Evolutionary conservation across 306 rosid genomes (phyloP).

Genomic region (Gleditsia sinensis): DNA sequence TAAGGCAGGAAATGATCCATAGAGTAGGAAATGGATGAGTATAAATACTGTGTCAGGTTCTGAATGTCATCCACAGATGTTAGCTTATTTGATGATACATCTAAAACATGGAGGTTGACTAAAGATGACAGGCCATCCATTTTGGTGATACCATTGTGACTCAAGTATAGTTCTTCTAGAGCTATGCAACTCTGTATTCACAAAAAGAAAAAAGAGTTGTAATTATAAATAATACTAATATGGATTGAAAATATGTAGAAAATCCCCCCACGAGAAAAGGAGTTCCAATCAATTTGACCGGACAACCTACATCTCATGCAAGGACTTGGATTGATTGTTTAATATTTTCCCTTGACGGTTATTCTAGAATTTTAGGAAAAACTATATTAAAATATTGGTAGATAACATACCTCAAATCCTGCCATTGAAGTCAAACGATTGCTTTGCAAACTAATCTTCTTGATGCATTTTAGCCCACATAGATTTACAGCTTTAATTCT

Average conservation of each 20-base stretch:
- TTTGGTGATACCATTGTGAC: constrained; percentile 90
- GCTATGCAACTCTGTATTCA: constrained; percentile 67
- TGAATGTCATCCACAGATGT: constrained; percentile 63
- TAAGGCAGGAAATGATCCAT: background rate
- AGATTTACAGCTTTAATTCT: constrained; percentile 78
- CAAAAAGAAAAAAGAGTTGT: background rate
- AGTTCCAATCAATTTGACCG: constrained; percentile 21
- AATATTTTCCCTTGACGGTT: background rate
- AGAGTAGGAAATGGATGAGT: background rate
- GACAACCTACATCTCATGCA: background rate
- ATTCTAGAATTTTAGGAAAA: background rate
- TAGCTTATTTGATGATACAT: constrained; percentile 88
- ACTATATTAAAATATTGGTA: background rate
- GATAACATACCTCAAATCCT: constrained; percentile 72
- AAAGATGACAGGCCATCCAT: constrained; percentile 89
- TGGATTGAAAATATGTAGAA: constrained; percentile 2
- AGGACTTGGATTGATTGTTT: background rate
- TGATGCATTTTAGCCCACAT: constrained; percentile 76
- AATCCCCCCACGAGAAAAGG: background rate
- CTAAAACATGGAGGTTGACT: constrained; percentile 80
- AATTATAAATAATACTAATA: constrained; percentile 1
- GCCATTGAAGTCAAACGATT: constrained; percentile 83
- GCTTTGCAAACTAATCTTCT: constrained; percentile 95
- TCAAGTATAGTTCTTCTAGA: constrained; percentile 88
- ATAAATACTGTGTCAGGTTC: constrained; percentile 64